Evolutionary conservation across 805 yeast species (phyloP).

Genomic region (Starmerella potacharoeniae): DNA sequence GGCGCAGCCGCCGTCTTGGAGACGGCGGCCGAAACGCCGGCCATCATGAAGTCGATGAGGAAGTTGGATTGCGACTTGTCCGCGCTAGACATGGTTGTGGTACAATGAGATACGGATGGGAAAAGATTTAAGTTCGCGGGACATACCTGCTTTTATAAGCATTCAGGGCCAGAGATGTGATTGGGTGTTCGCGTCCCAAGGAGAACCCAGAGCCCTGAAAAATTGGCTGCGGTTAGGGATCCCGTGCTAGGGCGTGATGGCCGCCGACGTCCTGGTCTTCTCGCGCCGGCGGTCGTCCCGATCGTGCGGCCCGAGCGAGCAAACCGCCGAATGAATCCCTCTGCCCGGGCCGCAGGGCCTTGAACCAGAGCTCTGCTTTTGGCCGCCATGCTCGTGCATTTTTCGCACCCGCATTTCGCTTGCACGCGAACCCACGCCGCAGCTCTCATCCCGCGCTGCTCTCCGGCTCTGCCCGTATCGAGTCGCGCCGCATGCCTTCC

Average conservation of each 20-base stretch:
- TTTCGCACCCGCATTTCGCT: too few relatives aligned
- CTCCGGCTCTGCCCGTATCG: too few relatives aligned
- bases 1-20: conserved; percentile 94
- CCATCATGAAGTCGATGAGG: conserved; percentile 69
- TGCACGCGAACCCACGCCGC: too few relatives aligned
- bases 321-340: background rate
- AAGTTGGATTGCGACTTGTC: conserved; percentile 21
- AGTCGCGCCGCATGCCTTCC: background rate
- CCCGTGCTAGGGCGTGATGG: background rate
- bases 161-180: conserved; percentile 10
- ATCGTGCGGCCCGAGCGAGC: background rate
- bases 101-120: conserved; percentile 7
- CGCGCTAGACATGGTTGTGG: conserved; percentile 1
- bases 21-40: conserved; percentile 97
- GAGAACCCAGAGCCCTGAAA: conserved; percentile 12
- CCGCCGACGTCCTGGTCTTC: background rate
- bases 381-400: too few relatives aligned
- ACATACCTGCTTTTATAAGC: conserved; percentile 12
- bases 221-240: conserved; percentile 9
- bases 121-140: conserved; percentile 1
- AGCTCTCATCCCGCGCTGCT: too few relatives aligned
- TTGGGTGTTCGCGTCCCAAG: conserved; percentile 8
- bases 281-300: background rate
- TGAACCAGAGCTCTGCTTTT: too few relatives aligned
- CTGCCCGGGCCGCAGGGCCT: too few relatives aligned